Evolutionary conservation across 495 filamentous ascomycete genomes (phyloP), one percentile per base, ranked within the genome.

Genomic region (Penicillium subrubescens): DNA sequence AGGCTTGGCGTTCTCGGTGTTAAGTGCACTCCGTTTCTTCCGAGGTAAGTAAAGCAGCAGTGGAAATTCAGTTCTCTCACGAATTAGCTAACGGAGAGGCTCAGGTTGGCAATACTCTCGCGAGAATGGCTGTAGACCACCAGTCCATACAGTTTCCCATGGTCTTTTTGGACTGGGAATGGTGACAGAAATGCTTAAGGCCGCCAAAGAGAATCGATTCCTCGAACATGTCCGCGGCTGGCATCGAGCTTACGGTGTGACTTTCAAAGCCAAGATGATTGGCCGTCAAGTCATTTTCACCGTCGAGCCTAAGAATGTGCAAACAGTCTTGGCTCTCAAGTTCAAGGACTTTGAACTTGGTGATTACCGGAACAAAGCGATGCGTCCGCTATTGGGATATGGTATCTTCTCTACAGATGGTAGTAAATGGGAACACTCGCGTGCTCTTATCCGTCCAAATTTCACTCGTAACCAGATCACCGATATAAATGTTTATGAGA

Each of bases 321-420:
- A 90, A 61, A 71, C 82, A 3, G 78, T 92, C 1, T 80, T 92
- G 0, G 82, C 85, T 2, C 82, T 81, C 7, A 79, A 87, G 7
- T 86, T 89, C 64, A 78, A 80, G 35, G 86, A 90, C 64, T 94
- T 84, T 73, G 78, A 79, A 14, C 69, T 92, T 2, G 87, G 85
- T 2, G 70, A 79, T 15, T 44, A 73, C 14, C 79, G 89, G 17
- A 66, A 76, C 11, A 70, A 74, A 0, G 76, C 70, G 34, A 83
- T 89, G 73, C 72, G 65, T 25, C 86, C 86, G 0, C 67, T 92
- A 4, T 69, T 92, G 1, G 90, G 90, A 8, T 70, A 84, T 48
- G 90, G 90, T 27, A 89, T 94, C 62, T 93, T 94, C 70, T 88
- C 87, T 1, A 79, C 81, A 4, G 86, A 92, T 67, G 91, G 90